A percentile compares a stretch with the other conserved stretches of the same genome.
Evolutionary conservation across 2,329 filamentous ascomycete genomes (phyloP).

Genomic region (Leptographium lundbergii): DNA sequence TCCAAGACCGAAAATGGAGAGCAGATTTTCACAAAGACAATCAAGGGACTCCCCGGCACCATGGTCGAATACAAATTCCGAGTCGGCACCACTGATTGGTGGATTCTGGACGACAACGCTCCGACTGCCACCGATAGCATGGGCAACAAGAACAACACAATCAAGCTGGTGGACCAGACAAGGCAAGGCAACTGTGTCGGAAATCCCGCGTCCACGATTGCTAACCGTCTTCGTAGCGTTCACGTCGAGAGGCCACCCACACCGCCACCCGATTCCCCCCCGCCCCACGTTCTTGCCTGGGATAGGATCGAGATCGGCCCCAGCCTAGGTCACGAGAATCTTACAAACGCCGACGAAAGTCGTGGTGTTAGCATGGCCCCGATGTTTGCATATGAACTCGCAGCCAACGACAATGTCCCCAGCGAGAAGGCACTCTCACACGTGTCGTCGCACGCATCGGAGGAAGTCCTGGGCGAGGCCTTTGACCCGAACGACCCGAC

Average conservation of each 20-base stretch:
- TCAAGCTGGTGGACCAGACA: constrained; percentile 19
- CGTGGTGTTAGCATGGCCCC: constrained; percentile 18
- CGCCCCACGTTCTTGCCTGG: neutral
- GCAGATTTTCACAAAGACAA: constrained; percentile 42
- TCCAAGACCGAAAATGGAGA: constrained; percentile 37
- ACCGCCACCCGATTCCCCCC: constrained; percentile 10
- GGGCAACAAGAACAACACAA: constrained; percentile 36
- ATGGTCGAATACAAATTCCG: constrained; percentile 67
- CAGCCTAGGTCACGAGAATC: constrained; percentile 9
- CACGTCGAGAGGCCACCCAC: constrained; percentile 7
- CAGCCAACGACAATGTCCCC: constrained; percentile 20
- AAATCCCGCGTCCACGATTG: neutral
- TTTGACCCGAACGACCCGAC: constrained; percentile 34
- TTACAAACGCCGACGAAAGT: constrained; percentile 7
- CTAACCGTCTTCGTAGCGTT: neutral
- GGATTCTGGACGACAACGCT: constrained; percentile 51
- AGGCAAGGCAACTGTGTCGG: neutral
- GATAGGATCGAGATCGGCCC: neutral
- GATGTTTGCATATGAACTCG: constrained; percentile 34
- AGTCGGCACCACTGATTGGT: constrained; percentile 54
- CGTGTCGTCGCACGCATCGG: neutral
- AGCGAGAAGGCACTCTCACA: constrained; percentile 10
- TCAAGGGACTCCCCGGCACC: constrained; percentile 41
- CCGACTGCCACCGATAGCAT: constrained; percentile 34
- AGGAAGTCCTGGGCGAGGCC: constrained; percentile 12